A percentile compares a stretch with the other conserved stretches of the same genome.
Evolutionary conservation across 768 basidiomycete genomes (phyloP).

Genomic region (Lactifluus subvellereus): DNA sequence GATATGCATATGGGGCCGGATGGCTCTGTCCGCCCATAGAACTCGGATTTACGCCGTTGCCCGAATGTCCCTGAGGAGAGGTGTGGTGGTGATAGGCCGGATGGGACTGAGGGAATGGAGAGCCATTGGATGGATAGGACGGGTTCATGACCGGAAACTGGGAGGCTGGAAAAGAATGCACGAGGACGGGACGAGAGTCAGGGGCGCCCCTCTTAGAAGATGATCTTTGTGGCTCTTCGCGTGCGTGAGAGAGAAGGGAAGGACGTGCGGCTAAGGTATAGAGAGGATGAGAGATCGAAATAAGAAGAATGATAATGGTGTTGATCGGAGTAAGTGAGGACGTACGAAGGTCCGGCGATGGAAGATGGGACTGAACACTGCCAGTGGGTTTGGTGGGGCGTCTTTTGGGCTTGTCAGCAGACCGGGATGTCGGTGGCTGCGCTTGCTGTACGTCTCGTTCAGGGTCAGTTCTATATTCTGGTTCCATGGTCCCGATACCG

Average conservation of each 20-base stretch:
- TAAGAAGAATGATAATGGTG: conserved; percentile 3
- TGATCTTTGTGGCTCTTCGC: conserved; percentile 28
- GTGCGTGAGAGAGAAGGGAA: conserved; percentile 30
- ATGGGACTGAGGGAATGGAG: conserved; percentile 42
- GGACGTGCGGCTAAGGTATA: conserved; percentile 20
- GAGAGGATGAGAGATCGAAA: conserved; percentile 5
- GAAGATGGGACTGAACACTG: conserved; percentile 9
- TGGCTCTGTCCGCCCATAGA: conserved; percentile 40
- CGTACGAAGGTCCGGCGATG: conserved; percentile 23
- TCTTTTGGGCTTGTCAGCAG: conserved; percentile 22
- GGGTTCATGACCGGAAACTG: conserved; percentile 65
- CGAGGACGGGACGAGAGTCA: conserved; percentile 34
- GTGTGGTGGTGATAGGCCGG: conserved; percentile 35
- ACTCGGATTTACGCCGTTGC: conserved; percentile 36
- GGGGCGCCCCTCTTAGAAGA: conserved; percentile 31
- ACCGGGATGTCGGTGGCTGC: conserved; percentile 15
- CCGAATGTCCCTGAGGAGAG: conserved; percentile 30
- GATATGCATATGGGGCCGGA: conserved; percentile 43
- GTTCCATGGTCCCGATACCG: conserved; percentile 16
- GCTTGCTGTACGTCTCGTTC: conserved; percentile 12
- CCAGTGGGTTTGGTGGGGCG: conserved; percentile 17
- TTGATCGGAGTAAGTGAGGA: conserved; percentile 12
- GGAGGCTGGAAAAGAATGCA: conserved; percentile 47
- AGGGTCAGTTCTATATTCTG: conserved; percentile 12
- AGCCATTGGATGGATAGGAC: conserved; percentile 56